Evolutionary conservation across 2,329 filamentous ascomycete genomes (phyloP).

Genomic region (Aspergillus melleus): DNA sequence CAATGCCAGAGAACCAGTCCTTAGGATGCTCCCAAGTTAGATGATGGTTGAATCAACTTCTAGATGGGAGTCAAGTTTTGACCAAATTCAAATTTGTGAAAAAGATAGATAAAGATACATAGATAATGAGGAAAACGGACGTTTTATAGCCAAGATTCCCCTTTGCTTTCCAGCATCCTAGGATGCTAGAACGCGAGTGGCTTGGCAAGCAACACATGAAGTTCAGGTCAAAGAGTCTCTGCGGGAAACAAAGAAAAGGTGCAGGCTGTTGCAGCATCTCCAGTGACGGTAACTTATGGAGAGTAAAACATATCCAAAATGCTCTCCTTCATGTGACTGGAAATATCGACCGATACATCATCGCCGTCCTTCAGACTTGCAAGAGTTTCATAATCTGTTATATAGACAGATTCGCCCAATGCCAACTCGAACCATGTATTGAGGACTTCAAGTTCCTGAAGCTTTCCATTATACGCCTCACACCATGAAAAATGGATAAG

Average conservation of each 20-base stretch:
- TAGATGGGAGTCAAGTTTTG: no score
- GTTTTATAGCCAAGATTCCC: no score
- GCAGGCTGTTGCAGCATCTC: not conserved
- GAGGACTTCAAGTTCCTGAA: not conserved
- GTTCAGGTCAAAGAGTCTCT: not conserved
- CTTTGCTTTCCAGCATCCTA: not conserved
- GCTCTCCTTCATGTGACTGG: not conserved
- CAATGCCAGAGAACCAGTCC: no score
- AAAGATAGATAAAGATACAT: no score
- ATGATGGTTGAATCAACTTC: no score
- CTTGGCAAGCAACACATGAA: not conserved
- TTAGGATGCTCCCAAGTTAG: no score
- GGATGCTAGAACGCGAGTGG: not conserved
- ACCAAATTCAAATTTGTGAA: no score
- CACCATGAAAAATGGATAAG: not conserved
- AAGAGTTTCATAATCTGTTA: not conserved
- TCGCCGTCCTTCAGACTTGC: not conserved
- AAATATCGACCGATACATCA: not conserved
- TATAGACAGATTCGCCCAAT: not conserved
- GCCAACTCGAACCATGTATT: not conserved
- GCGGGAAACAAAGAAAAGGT: not conserved
- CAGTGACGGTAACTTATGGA: not conserved
- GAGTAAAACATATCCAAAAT: not conserved
- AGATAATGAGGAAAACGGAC: no score
- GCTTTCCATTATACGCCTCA: not conserved